These are phyloP conservation scores for Hysterium pulicare DNA, from an alignment of 2,329 filamentous ascomycete genomes.

Conservation along the genomic window DNA sequence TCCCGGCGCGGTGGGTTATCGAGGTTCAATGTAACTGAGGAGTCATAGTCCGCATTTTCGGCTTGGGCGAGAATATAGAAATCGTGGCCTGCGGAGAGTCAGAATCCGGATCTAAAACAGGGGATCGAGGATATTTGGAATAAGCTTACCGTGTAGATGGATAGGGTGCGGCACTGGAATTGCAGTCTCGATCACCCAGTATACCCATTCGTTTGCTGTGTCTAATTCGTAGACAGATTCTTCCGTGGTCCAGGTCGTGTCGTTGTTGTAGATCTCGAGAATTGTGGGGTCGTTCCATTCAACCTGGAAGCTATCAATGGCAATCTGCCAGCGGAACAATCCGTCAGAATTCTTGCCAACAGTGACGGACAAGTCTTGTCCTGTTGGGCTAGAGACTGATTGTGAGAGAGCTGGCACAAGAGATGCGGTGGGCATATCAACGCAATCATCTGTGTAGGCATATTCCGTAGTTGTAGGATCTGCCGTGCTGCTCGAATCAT, in stretches of 20 bases:
- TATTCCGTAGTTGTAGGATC: conserved; percentile 28
- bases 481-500: conserved; percentile 25
- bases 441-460: conserved; percentile 27
- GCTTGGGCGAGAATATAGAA: conserved; percentile 49
- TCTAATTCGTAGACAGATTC: conserved; percentile 17
- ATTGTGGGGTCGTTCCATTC: conserved; percentile 48
- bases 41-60: conserved; percentile 15
- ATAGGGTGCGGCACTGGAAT: conserved; percentile 21
- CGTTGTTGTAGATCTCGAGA: conserved; percentile 28
- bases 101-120: conserved; percentile 25
- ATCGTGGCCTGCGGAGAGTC: conserved; percentile 48
- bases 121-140: not conserved
- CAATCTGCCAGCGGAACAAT: conserved; percentile 29
- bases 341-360: conserved; percentile 9
- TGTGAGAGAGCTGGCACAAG: conserved; percentile 19
- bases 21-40: conserved; percentile 17
- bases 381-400: conserved; percentile 10
- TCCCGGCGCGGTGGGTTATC: conserved; percentile 33
- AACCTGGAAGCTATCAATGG: conserved; percentile 42
- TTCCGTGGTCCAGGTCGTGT: conserved; percentile 12
- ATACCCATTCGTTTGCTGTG: conserved; percentile 16
- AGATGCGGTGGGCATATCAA: conserved; percentile 26
- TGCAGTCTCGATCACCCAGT: conserved; percentile 19
- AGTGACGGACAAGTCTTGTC: conserved; percentile 12
- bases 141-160: conserved; percentile 18